Base-by-base conservation (phyloP, 306 rosid species). In the Acacia melanoxylon region DNA sequence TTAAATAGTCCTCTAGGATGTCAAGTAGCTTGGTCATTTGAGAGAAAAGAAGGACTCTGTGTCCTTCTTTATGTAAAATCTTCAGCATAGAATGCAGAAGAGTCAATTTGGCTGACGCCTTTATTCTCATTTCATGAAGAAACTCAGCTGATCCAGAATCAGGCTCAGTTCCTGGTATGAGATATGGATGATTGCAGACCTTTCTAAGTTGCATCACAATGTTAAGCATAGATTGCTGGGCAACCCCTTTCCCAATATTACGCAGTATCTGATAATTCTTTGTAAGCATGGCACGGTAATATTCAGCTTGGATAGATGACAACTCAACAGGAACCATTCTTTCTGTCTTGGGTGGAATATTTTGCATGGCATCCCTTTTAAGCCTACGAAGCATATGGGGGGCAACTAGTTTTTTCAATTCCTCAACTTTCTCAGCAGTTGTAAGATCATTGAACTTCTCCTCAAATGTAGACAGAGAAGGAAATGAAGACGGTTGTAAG, bases 351-450 rank as follows among this genome's bases (percentile, higher is more conserved):
- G 99, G 99, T 44, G 99, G 99, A 62, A 96, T 96, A 83, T 96
- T 96, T 83, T 96, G 97, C 99, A 96, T 96, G 44, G 99, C 98
- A 81, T 96, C 99, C 88, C 87, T 96, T 87, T 96, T 96, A 68
- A 96, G 99, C 85, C 99, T 91, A 22, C 99, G 94, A 81, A 96
- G 99, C 99, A 96, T 96, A 84, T 93, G 98, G 37, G 99, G 99
- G 87, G 99, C 81, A 90, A 96, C 99, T 74, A 96, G 99, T 87
- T 96, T 96, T 87, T 96, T 96, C 89, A 96, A 81, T 81, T 96
- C 99, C 15, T 93, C 99, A 68, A 96, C 98, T 87, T 94, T 96
- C 84, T 96, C 98, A 0, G 99, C 91, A 58, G 97, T 92, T n/a
- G 98, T 92, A 81, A 92, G 97, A 80, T 93, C 97, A 85, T 93